Base-by-base conservation (phyloP, 345 rosid species). In the Anacardium occidentale region DNA sequence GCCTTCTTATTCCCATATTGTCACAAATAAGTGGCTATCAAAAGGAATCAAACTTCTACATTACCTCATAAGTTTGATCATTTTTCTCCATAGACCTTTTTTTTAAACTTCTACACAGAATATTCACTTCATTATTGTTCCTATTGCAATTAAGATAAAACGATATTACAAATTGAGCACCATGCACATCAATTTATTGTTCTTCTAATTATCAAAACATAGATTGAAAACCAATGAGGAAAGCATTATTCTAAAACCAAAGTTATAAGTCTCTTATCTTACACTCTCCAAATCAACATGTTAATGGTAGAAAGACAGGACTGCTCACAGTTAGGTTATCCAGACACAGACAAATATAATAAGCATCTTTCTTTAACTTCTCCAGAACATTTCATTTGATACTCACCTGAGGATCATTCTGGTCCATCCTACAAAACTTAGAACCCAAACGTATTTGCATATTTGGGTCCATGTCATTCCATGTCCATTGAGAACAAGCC, bases 351-450 rank as follows among this genome's bases (percentile, higher is more conserved):
- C 58, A 66, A 66, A 50, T 10, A 50, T 51, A 21, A 55, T 21
- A 47, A 56, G 69, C 50, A 72, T 50, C 68, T 42, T 62, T 51
- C 13, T 56, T 25, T n/a, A 29, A 55, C 10, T 59, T 74, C 61
- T 75, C 10, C 68, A 54, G 66, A 32, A 77, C 67, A 12, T 44
- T 32, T 66, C 47, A 58, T 62, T 68, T 65, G 44, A 48, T 63
- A 48, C 79, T 80, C 65, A 89, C 94, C 89, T 82, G 80, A 61
- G 61, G 57, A 67, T 42, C 69, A 54, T 63, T 68, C 64, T 20
- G 74, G 63, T 63, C 76, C 77, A 64, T 76, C 67, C 71, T 71
- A 68, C 63, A 24, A 56, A 72, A n/a, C 32, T 74, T 69, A 44
- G 72, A 63, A 25, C 40, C 73, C 10, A 72, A 78, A 75, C 48